These are phyloP conservation scores for Cutaneotrichosporon daszewskae DNA, from an alignment of 1,284 basidiomycete species.

Conservation along the genomic window DNA sequence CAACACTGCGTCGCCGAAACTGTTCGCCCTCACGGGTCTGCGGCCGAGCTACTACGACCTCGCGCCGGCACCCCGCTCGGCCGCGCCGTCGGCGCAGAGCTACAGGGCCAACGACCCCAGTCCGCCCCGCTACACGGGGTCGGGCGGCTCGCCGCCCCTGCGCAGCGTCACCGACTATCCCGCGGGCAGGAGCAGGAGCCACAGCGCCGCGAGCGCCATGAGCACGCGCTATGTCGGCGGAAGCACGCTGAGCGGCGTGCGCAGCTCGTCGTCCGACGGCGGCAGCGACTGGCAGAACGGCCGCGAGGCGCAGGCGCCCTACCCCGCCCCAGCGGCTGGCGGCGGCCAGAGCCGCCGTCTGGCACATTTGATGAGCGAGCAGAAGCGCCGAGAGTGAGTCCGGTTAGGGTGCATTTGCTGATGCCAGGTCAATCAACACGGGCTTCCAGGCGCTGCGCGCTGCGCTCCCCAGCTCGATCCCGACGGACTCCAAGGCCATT, in stretches of 20 bases:
- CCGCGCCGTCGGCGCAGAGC: background rate
- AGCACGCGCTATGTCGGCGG: slow-evolving; percentile 5
- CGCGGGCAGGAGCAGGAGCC: slow-evolving; percentile 11
- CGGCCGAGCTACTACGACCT: slow-evolving; percentile 15
- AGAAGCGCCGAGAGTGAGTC: slow-evolving; percentile 45
- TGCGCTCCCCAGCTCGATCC: slow-evolving; percentile 28
- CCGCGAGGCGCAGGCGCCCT: slow-evolving; percentile 2
- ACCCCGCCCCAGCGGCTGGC: slow-evolving; percentile 6
- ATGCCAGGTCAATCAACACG: slow-evolving; percentile 39
- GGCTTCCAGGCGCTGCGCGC: slow-evolving; percentile 36
- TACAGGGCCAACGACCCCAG: background rate
- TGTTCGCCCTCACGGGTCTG: slow-evolving; percentile 5
- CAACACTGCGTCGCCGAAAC: slow-evolving; percentile 8
- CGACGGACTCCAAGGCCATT: slow-evolving; percentile 43
- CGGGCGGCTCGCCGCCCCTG: slow-evolving; percentile 5
- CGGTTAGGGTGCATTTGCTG: background rate
- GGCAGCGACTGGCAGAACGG: slow-evolving; percentile 11
- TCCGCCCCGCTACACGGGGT: background rate
- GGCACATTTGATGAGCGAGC: slow-evolving; percentile 44
- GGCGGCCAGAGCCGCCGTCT: slow-evolving; percentile 36
- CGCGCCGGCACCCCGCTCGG: background rate
- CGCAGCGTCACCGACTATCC: slow-evolving; percentile 6
- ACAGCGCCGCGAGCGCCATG: slow-evolving; percentile 13
- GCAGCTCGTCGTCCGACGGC: slow-evolving; percentile 7
- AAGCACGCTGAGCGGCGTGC: too few species aligned